Evolutionary conservation across 345 rosid species (phyloP), one percentile per base, ranked within the genome.

Genomic region (Reutealis trisperma): DNA sequence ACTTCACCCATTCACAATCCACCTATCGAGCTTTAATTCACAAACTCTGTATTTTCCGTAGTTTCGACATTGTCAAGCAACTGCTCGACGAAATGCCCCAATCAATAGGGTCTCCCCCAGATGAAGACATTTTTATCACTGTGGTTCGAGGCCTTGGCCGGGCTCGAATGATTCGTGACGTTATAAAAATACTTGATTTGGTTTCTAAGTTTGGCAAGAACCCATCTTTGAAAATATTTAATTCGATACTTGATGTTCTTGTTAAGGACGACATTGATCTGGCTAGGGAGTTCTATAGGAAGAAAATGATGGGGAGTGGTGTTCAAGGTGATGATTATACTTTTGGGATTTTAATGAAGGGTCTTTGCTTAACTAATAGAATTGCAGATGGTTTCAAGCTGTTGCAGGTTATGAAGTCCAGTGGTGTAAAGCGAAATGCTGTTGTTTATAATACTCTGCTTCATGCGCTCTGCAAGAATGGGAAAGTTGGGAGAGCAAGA

Each of bases 21-120:
- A 95, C 99, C 57, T 95, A 91, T 80, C 87, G 93, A 30, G 93
- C 93, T 81, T 81, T 95, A 32, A 37, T 90, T 32, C 83, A 83
- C 37, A 90, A 84, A 77, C 89, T 91, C 8, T 92, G 95, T 24
- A 2, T 72, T 67, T 89, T 90, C 77, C 91, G 92, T 18, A 89
- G 88, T 12, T 93, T 95, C 45, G 88, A 86, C 25, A 76, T 79
- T 42, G 93, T 86, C 81, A 70, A 83, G 82, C 82, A 93, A 24
- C 76, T 95, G 97, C 98, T 95, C 86, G 97, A 95, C 49, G 93
- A 93, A 95, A 93, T 95, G 92, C 89, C 94, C 67, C 66, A 67
- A 51, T 77, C 90, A 42, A 84, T 90, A 12, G 90, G 94, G 47
- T 82, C 81, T 10, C 87, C 89, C 71, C 99, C 98, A 0, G 93